Base-by-base conservation (phyloP, 352 stramenopile genomes). In the Albugo laibachii region DNA sequence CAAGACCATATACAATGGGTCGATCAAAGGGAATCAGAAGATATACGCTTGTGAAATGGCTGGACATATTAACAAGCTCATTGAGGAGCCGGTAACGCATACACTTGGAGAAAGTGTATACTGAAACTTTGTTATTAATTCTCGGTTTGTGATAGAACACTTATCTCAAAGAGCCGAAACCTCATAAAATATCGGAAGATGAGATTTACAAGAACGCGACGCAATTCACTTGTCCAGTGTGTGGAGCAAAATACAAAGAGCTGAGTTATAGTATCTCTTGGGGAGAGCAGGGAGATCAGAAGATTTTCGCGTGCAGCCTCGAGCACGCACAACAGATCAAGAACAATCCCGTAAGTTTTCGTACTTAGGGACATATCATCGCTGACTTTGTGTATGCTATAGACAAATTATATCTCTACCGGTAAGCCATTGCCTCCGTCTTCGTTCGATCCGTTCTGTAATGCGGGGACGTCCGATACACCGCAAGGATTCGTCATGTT, bases 41-140 rank as follows among this genome's bases (percentile, higher is more conserved):
- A 53, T 89, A 16, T 89, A 81, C 61, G 73, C 76, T 16, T 89
- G 76, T 47, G 76, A 84, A 53, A 89, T 89, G 76, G 76, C 75
- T 0, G 71, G 71, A 24, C 71, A 81, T 61, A 68, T 89, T 39
- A 70, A 89, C 55, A 61, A 65, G 45, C 66, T 89, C 52, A 65
- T 77, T 57, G 79, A 83, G 57, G 57, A 84, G 47, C 73, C 76
- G 40, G 75, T 87, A 47, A 44, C 63, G 16, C 18, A 20, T 35
- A 38, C 20, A 20, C 13, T 31, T 8, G 24, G 8, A 31, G 24
- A 31, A 31, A 31, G 8, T 10, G 24, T 31, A 31, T 31, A 31
- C 24, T 3, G 3, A 31, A 8, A 31, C 24, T 31, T 3, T 10
- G 3, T 31, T 8, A 31, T 31, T n/a, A n/a, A n/a, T 31, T 31